Evolutionary conservation across 2,329 filamentous ascomycete genomes (phyloP).

Genomic region (Sarocladiaceae sp.): DNA sequence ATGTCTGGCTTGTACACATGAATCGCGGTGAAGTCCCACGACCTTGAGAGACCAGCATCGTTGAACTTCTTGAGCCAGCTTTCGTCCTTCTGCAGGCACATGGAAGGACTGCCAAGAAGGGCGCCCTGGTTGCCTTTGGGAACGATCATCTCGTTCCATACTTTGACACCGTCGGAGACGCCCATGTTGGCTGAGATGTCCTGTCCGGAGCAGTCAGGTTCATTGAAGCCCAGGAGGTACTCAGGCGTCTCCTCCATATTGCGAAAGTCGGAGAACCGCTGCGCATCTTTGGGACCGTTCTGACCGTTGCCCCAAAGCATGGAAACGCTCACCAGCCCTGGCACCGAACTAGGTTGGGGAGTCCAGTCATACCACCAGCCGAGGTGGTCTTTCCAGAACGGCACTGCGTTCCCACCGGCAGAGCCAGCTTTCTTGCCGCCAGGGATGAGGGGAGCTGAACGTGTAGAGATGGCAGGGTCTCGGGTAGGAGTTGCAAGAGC

Average conservation of each 20-base stretch:
- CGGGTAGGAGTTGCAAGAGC: neutral
- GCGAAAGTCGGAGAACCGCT: slow-evolving; percentile 12
- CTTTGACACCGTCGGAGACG: slow-evolving; percentile 28
- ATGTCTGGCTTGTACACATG: slow-evolving; percentile 14
- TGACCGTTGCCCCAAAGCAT: slow-evolving; percentile 15
- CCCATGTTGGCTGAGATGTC: slow-evolving; percentile 13
- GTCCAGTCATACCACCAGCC: slow-evolving; percentile 16
- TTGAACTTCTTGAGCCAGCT: slow-evolving; percentile 14
- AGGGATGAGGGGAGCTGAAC: slow-evolving; percentile 2
- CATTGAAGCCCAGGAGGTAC: slow-evolving; percentile 14
- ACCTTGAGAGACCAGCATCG: slow-evolving; percentile 5
- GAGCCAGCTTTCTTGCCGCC: slow-evolving; percentile 14
- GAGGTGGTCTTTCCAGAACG: slow-evolving; percentile 13
- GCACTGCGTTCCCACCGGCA: slow-evolving; percentile 11
- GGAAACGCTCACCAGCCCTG: slow-evolving; percentile 12
- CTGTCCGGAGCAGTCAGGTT: slow-evolving; percentile 13
- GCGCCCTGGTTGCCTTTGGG: slow-evolving; percentile 57
- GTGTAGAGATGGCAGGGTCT: neutral
- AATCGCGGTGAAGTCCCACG: slow-evolving; percentile 14
- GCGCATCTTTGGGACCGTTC: slow-evolving; percentile 11
- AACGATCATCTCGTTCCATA: slow-evolving; percentile 57
- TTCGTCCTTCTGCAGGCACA: slow-evolving; percentile 43
- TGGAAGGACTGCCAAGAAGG: slow-evolving; percentile 49
- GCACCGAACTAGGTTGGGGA: slow-evolving; percentile 10
- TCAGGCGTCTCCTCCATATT: slow-evolving; percentile 10